Evolutionary conservation across 83 land plant species (phyloP).

Genomic region (Picea abies): DNA sequence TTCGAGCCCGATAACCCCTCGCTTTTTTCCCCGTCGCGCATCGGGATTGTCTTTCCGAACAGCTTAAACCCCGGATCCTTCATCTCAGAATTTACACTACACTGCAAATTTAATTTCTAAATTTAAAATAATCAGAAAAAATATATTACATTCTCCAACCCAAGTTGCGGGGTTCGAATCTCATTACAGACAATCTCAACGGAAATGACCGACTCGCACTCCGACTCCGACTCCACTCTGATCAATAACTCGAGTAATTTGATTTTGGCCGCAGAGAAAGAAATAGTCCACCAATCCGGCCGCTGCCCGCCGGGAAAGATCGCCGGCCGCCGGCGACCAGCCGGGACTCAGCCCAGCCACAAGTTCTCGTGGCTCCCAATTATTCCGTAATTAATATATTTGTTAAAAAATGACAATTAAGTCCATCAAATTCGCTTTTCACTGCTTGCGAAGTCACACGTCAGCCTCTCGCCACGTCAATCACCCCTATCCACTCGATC

Average conservation of each 20-base stretch:
- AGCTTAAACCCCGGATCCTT: conserved; percentile 18
- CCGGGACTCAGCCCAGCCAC: conserved; percentile 5
- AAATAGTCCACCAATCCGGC: conserved; percentile 9
- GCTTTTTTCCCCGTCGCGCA: not conserved
- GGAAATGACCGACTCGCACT: not conserved
- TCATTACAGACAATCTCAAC: not conserved
- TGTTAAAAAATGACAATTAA: not conserved
- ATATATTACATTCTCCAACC: not conserved
- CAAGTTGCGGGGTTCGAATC: conserved; percentile 8
- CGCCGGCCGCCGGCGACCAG: not conserved
- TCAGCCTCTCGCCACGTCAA: not conserved
- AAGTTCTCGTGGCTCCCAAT: conserved; percentile 16
- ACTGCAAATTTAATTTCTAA: not conserved
- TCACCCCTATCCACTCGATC: conserved; percentile 8
- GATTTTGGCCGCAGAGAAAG: not conserved
- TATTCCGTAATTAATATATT: not conserved
- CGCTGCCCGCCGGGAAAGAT: not conserved
- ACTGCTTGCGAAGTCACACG: not conserved
- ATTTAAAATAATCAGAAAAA: not conserved
- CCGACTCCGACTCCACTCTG: no score
- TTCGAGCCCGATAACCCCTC: not conserved
- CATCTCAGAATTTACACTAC: not conserved
- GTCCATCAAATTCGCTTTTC: not conserved
- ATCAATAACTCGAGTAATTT: no score
- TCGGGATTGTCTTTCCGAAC: conserved; percentile 10